These are phyloP conservation scores for Chlamydomonas eustigma DNA, from an alignment of 139 green algal species.

Conservation along the genomic window DNA sequence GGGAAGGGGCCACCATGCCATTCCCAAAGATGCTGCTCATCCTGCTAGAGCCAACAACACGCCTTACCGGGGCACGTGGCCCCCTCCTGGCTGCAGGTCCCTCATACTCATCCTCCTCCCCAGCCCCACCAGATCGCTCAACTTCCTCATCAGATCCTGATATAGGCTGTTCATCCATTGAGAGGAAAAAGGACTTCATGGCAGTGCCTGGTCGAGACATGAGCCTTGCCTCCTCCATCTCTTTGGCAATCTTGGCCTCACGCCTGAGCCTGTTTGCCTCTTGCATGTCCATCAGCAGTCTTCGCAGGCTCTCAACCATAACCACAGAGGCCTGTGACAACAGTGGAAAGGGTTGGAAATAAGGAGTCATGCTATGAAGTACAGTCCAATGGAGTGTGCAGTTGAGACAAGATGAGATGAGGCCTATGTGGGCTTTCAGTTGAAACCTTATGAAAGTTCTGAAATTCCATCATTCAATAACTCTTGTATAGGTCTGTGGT, in stretches of 20 bases:
- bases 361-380: no score
- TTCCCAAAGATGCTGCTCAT: not conserved
- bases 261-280: not conserved
- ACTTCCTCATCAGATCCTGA: not conserved
- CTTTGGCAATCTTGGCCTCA: not conserved
- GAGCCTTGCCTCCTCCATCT: no score
- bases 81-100: no score
- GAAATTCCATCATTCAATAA: no score
- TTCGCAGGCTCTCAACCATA: not conserved
- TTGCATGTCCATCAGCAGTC: not conserved
- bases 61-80: not conserved
- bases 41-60: not conserved
- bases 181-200: no score
- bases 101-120: not conserved
- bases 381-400: no score
- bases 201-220: not conserved
- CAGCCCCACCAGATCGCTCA: not conserved
- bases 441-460: no score
- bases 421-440: no score
- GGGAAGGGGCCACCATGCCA: no score
- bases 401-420: no score
- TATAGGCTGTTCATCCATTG: not conserved
- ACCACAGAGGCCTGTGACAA: not conserved
- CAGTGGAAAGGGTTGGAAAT: no score
- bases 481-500: no score